Conservation (phyloP, 1,284 basidiomycete genomes). For the Ustilago tritici region DNA sequence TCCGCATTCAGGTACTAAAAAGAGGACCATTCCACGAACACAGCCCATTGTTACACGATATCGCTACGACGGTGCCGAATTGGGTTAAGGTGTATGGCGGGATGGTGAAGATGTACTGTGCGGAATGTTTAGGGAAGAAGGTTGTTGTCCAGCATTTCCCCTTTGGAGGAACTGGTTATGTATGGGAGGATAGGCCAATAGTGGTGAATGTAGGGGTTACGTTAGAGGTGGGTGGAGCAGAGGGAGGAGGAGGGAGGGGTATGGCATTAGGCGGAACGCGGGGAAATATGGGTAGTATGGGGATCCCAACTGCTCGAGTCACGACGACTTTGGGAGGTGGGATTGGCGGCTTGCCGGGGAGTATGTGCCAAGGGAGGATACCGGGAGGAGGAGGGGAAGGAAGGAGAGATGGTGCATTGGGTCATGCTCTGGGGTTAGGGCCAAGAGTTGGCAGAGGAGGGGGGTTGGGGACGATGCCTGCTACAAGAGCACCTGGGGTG, state of each 20-base stretch:
- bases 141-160: constrained; percentile 96
- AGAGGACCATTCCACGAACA: constrained; percentile 63
- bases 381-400: background rate
- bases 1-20: constrained; percentile 72
- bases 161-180: constrained; percentile 74
- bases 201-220: background rate
- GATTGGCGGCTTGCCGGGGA: background rate
- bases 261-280: constrained; percentile 30
- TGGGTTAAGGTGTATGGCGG: constrained; percentile 92
- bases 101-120: constrained; percentile 95
- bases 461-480: background rate
- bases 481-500: background rate
- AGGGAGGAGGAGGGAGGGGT: background rate
- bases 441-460: constrained; percentile 1
- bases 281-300: constrained; percentile 46
- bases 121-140: constrained; percentile 92
- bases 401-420: constrained; percentile 2
- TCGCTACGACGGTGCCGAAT: constrained; percentile 83
- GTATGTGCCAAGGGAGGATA: background rate
- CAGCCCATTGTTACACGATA: constrained; percentile 83
- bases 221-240: background rate
- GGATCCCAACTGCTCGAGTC: constrained; percentile 31
- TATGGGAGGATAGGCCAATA: constrained; percentile 18
- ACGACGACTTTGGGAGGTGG: background rate
- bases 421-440: constrained; percentile 10